phyloP scores from a whole-genome alignment of 83 land plant genomes.

The Picea abies region DNA sequence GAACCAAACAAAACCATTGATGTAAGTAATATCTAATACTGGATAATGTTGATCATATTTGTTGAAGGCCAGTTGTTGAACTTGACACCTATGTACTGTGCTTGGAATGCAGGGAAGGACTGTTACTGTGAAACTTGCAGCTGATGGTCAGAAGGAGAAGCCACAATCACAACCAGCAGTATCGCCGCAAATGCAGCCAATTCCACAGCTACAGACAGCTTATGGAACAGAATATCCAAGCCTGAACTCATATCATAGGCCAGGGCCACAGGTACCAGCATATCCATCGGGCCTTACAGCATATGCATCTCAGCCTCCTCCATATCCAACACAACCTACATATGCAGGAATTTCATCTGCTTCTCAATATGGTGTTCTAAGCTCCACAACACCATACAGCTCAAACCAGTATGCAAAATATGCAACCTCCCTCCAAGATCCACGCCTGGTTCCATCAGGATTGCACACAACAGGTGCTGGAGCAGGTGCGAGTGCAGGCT shows the following conservation, averaged over 20 bases:
- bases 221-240: constrained; percentile 9
- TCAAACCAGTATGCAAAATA: constrained; percentile 13
- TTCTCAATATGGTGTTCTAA: constrained; percentile 10
- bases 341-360: constrained; percentile 12
- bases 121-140: constrained; percentile 78
- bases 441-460: not conserved
- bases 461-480: constrained; percentile 10
- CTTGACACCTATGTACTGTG: not conserved
- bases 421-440: constrained; percentile 5
- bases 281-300: not conserved
- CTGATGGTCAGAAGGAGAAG: constrained; percentile 14
- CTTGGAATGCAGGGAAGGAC: constrained; percentile 60
- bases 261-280: constrained; percentile 6
- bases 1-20: constrained; percentile 73
- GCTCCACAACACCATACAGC: constrained; percentile 2
- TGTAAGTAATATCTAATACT: constrained; percentile 36
- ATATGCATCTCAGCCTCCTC: not conserved
- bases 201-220: constrained; percentile 6
- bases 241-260: not conserved
- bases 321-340: constrained; percentile 9
- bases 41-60: not conserved
- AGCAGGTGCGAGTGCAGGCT: not conserved
- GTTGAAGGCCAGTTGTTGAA: constrained; percentile 4
- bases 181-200: constrained; percentile 3
- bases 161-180: not conserved